These are phyloP conservation scores for Earliella scabrosa DNA, from an alignment of 1,284 basidiomycete genomes.

Conservation along the genomic window DNA sequence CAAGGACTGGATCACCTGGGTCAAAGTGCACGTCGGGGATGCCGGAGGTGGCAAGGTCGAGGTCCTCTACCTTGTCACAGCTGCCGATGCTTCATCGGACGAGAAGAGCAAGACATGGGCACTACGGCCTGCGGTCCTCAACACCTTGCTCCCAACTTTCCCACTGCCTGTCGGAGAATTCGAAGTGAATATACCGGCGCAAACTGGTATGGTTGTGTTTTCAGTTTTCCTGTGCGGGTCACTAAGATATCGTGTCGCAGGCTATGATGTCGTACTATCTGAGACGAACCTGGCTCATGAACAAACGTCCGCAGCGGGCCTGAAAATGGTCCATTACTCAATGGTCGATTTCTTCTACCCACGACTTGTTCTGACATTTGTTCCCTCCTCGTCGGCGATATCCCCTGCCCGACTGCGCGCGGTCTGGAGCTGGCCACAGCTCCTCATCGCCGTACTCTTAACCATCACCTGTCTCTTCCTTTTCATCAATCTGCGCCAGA, in stretches of 20 bases:
- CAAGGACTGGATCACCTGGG: conserved; percentile 67
- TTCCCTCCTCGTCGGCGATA: conserved; percentile 1
- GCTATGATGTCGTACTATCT: conserved; percentile 43
- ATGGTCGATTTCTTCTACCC: conserved; percentile 62
- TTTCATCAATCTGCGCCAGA: conserved; percentile 18
- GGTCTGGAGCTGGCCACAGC: conserved; percentile 10
- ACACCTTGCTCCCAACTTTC: conserved; percentile 70
- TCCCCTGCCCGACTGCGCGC: neutral
- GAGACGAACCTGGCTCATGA: conserved; percentile 55
- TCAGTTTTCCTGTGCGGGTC: neutral
- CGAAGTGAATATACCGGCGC: conserved; percentile 59
- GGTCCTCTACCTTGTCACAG: conserved; percentile 65
- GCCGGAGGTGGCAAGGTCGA: conserved; percentile 55
- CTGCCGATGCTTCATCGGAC: conserved; percentile 22
- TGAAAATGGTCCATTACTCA: conserved; percentile 56
- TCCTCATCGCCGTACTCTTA: conserved; percentile 8
- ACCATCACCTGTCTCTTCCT: conserved; percentile 13
- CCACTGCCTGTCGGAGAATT: conserved; percentile 64
- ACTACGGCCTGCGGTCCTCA: conserved; percentile 36
- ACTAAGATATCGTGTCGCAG: conserved; percentile 32
- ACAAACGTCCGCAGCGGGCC: conserved; percentile 36
- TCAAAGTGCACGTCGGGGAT: conserved; percentile 59
- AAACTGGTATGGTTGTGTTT: conserved; percentile 47
- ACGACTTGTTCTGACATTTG: conserved; percentile 36
- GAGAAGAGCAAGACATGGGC: conserved; percentile 31